phyloP scores from a whole-genome alignment of 192 early-diverging fungal species.

The Podila horticola region DNA sequence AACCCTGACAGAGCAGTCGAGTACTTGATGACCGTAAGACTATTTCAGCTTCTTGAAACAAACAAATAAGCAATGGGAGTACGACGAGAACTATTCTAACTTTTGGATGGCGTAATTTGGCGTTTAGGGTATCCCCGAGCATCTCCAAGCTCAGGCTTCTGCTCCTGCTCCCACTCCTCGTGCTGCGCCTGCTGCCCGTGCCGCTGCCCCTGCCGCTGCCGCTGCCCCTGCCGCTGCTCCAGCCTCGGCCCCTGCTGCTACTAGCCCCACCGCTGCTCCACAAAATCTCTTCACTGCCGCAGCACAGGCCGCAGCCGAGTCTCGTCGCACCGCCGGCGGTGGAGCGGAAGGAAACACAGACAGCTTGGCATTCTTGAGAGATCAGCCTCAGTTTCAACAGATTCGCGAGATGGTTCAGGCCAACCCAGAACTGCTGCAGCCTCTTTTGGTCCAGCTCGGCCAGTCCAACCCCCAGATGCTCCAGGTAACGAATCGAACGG shows the following conservation, averaged over 20 bases:
- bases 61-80: not conserved
- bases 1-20: constrained; percentile 98
- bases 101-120: constrained; percentile 3
- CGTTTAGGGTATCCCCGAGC: constrained; percentile 83
- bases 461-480: constrained; percentile 87
- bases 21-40: constrained; percentile 86
- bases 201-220: constrained; percentile 38
- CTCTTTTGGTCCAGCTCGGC: constrained; percentile 85
- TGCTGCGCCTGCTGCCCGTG: constrained; percentile 36
- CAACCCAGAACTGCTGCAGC: constrained; percentile 88
- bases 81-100: not conserved
- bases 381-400: constrained; percentile 91
- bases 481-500: constrained; percentile 58
- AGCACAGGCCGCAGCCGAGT: constrained; percentile 55
- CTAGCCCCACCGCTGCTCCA: constrained; percentile 22
- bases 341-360: constrained; percentile 50
- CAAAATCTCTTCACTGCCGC: constrained; percentile 73
- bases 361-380: constrained; percentile 68
- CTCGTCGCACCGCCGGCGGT: constrained; percentile 40
- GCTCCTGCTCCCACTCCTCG: constrained; percentile 48
- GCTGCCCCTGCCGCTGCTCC: constrained; percentile 33
- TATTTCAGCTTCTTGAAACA: not conserved
- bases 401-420: constrained; percentile 87
- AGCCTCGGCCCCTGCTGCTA: not conserved
- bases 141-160: constrained; percentile 62